phyloP scores from a whole-genome alignment of 2,329 filamentous ascomycete genomes.

The Claviceps maximensis region DNA sequence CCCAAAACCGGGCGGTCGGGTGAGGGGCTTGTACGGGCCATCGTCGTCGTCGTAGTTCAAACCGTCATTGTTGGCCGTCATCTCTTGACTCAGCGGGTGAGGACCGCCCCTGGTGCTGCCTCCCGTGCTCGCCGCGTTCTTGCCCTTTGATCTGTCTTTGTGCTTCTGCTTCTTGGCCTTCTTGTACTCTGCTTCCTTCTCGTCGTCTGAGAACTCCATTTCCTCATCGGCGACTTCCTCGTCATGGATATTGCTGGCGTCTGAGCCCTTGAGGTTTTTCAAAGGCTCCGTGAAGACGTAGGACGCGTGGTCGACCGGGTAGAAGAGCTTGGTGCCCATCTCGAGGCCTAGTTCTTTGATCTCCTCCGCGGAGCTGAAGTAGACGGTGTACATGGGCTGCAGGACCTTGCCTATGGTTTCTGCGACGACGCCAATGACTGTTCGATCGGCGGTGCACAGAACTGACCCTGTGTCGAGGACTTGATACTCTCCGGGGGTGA shows the following conservation, averaged over 20 bases:
- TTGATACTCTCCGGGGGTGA: conserved; percentile 65
- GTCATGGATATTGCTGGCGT: conserved; percentile 89
- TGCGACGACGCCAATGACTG: conserved; percentile 66
- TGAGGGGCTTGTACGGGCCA: conserved; percentile 58
- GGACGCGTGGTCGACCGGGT: conserved; percentile 62
- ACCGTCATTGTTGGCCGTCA: conserved; percentile 26
- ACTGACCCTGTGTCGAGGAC: conserved; percentile 77
- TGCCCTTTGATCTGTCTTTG: conserved; percentile 33
- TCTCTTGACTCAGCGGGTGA: conserved; percentile 28
- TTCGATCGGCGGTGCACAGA: conserved; percentile 63
- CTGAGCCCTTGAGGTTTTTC: conserved; percentile 69
- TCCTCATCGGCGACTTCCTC: conserved; percentile 81
- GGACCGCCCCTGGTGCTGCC: conserved; percentile 22
- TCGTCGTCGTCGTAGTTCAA: conserved; percentile 57
- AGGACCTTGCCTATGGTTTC: conserved; percentile 80
- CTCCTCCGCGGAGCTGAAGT: conserved; percentile 57
- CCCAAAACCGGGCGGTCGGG: conserved; percentile 52
- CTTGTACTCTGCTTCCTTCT: conserved; percentile 79
- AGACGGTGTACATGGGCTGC: conserved; percentile 73
- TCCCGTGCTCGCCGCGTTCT: conserved; percentile 22
- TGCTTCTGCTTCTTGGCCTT: conserved; percentile 54
- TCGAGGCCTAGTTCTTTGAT: conserved; percentile 53
- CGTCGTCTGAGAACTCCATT: conserved; percentile 92
- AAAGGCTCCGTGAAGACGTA: conserved; percentile 81
- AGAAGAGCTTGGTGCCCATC: conserved; percentile 62